Evolutionary conservation across 1,284 basidiomycete species (phyloP).

Genomic region (Inonotus obliquus): DNA sequence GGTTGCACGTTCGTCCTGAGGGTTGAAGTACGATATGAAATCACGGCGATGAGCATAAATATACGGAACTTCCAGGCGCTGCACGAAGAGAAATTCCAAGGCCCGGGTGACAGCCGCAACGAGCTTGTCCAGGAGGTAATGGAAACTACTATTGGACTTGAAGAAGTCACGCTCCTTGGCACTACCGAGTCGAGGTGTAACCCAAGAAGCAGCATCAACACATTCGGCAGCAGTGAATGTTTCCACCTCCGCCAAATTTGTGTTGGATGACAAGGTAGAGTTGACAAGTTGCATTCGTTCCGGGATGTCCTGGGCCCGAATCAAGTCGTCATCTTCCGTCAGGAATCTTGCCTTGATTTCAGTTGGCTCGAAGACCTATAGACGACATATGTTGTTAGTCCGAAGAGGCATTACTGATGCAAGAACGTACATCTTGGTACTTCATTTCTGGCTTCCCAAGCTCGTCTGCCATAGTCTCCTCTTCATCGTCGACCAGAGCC

Average conservation of each 20-base stretch:
- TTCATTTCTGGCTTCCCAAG: conserved; percentile 69
- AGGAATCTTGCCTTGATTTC: conserved; percentile 91
- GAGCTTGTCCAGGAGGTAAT: conserved; percentile 63
- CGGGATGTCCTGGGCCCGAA: conserved; percentile 87
- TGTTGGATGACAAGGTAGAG: conserved; percentile 72
- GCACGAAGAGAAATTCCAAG: conserved; percentile 81
- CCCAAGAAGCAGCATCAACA: conserved; percentile 85
- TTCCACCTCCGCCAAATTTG: conserved; percentile 64
- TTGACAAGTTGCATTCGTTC: conserved; percentile 95
- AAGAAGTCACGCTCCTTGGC: conserved; percentile 76
- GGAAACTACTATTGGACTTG: conserved; percentile 50
- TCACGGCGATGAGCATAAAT: conserved; percentile 94
- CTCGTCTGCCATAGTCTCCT: conserved; percentile 55
- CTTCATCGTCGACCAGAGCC: conserved; percentile 82
- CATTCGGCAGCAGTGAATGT: conserved; percentile 68
- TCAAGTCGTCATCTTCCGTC: conserved; percentile 93
- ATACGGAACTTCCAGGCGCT: conserved; percentile 91
- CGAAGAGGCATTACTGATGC: conserved; percentile 10
- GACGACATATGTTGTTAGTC: conserved; percentile 9
- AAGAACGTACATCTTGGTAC: conserved; percentile 77
- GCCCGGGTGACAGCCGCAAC: conserved; percentile 78
- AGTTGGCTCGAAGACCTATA: conserved; percentile 94
- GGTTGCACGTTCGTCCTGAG: conserved; percentile 41
- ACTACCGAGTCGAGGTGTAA: conserved; percentile 80
- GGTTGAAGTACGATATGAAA: conserved; percentile 77